These are phyloP conservation scores for Backusella parvicylindrica DNA, from an alignment of 192 early-diverging fungal genomes.

Conservation along the genomic window DNA sequence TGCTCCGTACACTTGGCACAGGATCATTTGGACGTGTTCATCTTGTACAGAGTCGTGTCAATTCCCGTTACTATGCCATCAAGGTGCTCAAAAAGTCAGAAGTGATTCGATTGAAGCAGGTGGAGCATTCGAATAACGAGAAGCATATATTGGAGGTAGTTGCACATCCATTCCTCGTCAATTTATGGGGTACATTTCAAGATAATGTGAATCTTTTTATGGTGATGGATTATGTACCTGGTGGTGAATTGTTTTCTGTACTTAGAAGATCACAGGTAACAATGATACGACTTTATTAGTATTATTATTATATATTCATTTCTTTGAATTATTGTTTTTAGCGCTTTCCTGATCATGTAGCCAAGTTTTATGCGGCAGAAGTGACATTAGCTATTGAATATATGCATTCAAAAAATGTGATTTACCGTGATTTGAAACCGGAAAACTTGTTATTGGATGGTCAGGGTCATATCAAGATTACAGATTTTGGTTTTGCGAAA, in stretches of 20 bases:
- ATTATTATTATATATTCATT: neutral
- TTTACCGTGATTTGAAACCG: conserved; percentile 83
- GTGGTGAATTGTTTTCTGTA: conserved; percentile 88
- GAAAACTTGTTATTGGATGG: conserved; percentile 77
- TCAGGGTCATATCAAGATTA: conserved; percentile 81
- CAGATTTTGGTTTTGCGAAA: conserved; percentile 87
- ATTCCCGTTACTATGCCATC: conserved; percentile 91
- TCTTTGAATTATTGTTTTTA: conserved; percentile 9
- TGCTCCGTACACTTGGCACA: conserved; percentile 92
- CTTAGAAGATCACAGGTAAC: conserved; percentile 65
- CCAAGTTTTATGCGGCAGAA: conserved; percentile 74
- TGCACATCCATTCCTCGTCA: conserved; percentile 87
- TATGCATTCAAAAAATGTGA: conserved; percentile 71
- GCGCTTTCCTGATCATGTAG: conserved; percentile 70
- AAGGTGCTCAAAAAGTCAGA: conserved; percentile 96
- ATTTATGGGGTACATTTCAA: conserved; percentile 89
- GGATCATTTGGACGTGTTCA: conserved; percentile 99
- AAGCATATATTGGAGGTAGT: conserved; percentile 89
- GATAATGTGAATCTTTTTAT: conserved; percentile 92
- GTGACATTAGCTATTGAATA: conserved; percentile 75
- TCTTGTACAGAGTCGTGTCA: conserved; percentile 78
- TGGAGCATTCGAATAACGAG: conserved; percentile 99
- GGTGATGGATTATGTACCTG: conserved; percentile 94
- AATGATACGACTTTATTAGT: too few relatives aligned
- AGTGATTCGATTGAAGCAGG: conserved; percentile 94